These are phyloP conservation scores for Penicillium cosmopolitanum DNA, from an alignment of 495 filamentous ascomycete genomes.

Conservation along the genomic window DNA sequence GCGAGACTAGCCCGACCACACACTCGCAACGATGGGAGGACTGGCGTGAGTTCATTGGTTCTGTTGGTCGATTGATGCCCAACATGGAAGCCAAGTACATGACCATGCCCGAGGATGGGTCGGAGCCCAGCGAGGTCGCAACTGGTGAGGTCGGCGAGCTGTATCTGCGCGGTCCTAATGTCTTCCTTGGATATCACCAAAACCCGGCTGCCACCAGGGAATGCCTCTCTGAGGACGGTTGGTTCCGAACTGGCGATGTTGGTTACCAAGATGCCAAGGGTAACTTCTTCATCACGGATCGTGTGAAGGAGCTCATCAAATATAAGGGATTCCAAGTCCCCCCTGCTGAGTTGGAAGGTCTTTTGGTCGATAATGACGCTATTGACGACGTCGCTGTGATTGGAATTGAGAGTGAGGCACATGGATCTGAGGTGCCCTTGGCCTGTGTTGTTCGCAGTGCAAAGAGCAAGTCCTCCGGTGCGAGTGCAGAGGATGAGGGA, in stretches of 20 bases:
- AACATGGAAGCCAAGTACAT: slow-evolving; percentile 83
- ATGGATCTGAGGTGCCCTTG: slow-evolving; percentile 80
- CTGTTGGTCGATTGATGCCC: slow-evolving; percentile 78
- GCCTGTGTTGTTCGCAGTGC: slow-evolving; percentile 72
- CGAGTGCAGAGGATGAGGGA: slow-evolving; percentile 55
- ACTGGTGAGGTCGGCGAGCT: slow-evolving; percentile 70
- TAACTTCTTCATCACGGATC: slow-evolving; percentile 76
- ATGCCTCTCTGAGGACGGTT: slow-evolving; percentile 61
- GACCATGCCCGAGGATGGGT: slow-evolving; percentile 56
- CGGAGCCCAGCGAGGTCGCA: slow-evolving; percentile 59
- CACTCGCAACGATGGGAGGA: slow-evolving; percentile 70
- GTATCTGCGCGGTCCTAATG: slow-evolving; percentile 60
- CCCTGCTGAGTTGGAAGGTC: slow-evolving; percentile 84
- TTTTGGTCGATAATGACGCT: slow-evolving; percentile 70
- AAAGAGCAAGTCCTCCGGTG: slow-evolving; percentile 56
- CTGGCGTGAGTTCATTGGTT: slow-evolving; percentile 78
- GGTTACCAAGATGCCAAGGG: slow-evolving; percentile 63
- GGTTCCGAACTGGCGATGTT: slow-evolving; percentile 69
- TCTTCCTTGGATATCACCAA: slow-evolving; percentile 76
- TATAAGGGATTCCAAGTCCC: slow-evolving; percentile 88
- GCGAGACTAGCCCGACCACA: slow-evolving; percentile 65
- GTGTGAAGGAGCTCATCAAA: slow-evolving; percentile 92
- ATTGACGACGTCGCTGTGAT: slow-evolving; percentile 85
- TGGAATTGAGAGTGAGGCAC: slow-evolving; percentile 69
- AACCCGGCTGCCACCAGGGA: slow-evolving; percentile 71